Evolutionary conservation across 192 early-diverging fungal genomes (phyloP), one percentile per base, ranked within the genome.

Genomic region (Backusella mclennaniae): DNA sequence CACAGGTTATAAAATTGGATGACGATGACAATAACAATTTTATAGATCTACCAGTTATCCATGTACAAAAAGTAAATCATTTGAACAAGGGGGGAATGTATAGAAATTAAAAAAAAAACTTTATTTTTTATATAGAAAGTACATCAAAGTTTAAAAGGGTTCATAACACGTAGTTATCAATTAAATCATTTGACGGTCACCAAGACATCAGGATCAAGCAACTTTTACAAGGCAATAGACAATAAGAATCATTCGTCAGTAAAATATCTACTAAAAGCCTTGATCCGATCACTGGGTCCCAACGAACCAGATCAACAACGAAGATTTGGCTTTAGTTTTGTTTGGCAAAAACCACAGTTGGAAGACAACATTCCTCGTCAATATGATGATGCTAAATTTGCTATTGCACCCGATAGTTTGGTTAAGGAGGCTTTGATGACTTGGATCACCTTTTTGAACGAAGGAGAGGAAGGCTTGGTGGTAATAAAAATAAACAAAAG

Each of bases 41-140:
- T 46, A 46, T 71, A 21, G 8, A 71, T 31, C 70, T 26, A 14
- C 23, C 23, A 31, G 42, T 71, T 1, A 31, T 71, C 0, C 39
- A 71, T 71, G 70, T 71, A 71, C 70, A 71, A 71, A 71, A 71
- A 41, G 70, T 71, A 71, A 69, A 69, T 35, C 31, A 68, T 36
- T 21, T 39, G 8, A 3, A 68, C 33, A 23, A 68, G 35, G n/a
- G 9, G 12, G 33, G 6, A 8, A n/a, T n/a, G 7, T 19, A 8
- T 17, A 33, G 14, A 67, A 35, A 36, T 35, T 36, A 41, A 39
- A 38, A 38, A 36, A 38, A 35, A 36, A 36, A 69, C 19, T 23
- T 69, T 59, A n/a, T 35, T 5, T 5, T 33, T 33, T 35, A 35
- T 12, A 36, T 71, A 71, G 69, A 71, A 71, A 71, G 29, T 23